Evolutionary conservation across 352 stramenopile species (phyloP).

Genomic region (Phytophthora fragariae): DNA sequence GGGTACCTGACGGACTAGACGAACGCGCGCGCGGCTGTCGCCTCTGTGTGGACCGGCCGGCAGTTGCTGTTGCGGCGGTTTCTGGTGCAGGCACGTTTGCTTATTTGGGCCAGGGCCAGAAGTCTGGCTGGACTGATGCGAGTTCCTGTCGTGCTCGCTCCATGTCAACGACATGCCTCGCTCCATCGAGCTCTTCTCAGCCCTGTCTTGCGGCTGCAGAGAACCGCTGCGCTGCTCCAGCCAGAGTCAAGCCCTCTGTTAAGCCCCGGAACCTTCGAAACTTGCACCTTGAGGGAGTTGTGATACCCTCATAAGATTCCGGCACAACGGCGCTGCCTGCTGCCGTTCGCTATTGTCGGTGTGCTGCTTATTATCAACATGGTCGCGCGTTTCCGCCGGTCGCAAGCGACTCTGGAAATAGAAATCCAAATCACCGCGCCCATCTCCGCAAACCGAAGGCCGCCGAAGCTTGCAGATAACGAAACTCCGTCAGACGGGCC

Average conservation of each 20-base stretch:
- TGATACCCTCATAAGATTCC: too few relatives aligned
- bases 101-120: neutral
- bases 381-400: neutral
- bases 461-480: slow-evolving; percentile 15
- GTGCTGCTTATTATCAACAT: too few relatives aligned
- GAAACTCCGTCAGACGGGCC: slow-evolving; percentile 2
- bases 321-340: too few relatives aligned
- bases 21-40: neutral
- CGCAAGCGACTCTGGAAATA: slow-evolving; percentile 9
- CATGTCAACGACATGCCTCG: too few relatives aligned
- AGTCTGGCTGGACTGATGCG: neutral
- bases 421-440: slow-evolving; percentile 5
- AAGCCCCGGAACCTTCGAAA: too few relatives aligned
- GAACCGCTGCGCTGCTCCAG: too few relatives aligned
- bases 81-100: neutral
- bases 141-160: neutral
- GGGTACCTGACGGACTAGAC: too few relatives aligned
- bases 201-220: too few relatives aligned
- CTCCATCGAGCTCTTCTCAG: too few relatives aligned
- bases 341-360: too few relatives aligned
- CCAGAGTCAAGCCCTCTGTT: too few relatives aligned
- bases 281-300: too few relatives aligned
- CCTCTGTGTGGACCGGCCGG: neutral
- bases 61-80: neutral
- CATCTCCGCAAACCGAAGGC: slow-evolving; percentile 17